Conservation (phyloP, 257 asterid genomes). For the Verbena officinalis region DNA sequence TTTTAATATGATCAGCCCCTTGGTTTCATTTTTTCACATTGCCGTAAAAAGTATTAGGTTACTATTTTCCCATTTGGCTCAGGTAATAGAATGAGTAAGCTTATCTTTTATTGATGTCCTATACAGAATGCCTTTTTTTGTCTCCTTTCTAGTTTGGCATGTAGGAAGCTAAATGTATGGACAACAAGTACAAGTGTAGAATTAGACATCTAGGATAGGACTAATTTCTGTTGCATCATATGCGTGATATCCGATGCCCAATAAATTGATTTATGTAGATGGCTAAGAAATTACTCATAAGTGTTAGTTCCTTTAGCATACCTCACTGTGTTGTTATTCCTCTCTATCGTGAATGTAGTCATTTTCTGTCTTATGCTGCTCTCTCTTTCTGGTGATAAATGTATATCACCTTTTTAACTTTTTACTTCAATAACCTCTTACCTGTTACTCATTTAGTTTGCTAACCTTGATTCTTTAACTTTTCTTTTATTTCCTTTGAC, state of each 20-base stretch:
- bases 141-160: too few species aligned
- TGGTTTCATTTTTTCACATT: conserved; percentile 7
- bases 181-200: too few species aligned
- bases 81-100: too few species aligned
- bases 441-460: not conserved
- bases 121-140: too few species aligned
- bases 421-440: not conserved
- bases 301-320: not conserved
- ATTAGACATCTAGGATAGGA: not conserved
- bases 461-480: not conserved
- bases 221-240: conserved; percentile 2
- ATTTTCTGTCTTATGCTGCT: not conserved
- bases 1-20: too few species aligned
- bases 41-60: too few species aligned
- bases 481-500: conserved; percentile 28
- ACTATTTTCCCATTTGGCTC: too few species aligned
- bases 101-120: too few species aligned
- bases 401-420: not conserved
- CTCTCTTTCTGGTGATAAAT: not conserved
- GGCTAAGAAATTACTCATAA: conserved; percentile 5
- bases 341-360: not conserved
- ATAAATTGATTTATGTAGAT: not conserved
- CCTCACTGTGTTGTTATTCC: not conserved
- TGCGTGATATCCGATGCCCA: conserved; percentile 1
- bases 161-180: too few species aligned